phyloP scores from a whole-genome alignment of 345 rosid species.

The Ailanthus altissimus region DNA sequence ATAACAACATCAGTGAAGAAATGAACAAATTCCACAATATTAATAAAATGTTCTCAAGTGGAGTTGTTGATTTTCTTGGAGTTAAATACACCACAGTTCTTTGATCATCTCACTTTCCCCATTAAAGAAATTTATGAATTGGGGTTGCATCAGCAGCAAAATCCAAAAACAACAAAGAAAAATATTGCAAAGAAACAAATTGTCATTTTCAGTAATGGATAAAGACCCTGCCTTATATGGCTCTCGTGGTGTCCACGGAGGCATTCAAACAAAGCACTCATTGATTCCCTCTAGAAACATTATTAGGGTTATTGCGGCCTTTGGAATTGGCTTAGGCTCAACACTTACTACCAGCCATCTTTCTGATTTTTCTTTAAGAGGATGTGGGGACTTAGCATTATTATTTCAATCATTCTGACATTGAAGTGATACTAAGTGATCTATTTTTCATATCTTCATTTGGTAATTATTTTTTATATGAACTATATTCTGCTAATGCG shows the following conservation, averaged over 20 bases:
- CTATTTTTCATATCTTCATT: too few species aligned
- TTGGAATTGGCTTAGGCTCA: conserved; percentile 20
- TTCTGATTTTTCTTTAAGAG: neutral
- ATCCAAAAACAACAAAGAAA: conserved; percentile 6
- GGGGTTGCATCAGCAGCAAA: conserved; percentile 29
- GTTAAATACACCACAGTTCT: neutral
- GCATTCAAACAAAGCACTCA: conserved; percentile 34
- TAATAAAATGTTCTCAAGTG: neutral
- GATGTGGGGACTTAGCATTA: conserved; percentile 34
- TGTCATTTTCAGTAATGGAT: conserved; percentile 36
- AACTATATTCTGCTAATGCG: too few species aligned
- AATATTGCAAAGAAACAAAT: conserved; percentile 16
- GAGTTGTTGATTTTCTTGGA: neutral
- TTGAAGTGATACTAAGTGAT: conserved; percentile 31
- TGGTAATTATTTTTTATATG: too few species aligned
- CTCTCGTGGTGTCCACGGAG: conserved; percentile 24
- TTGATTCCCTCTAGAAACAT: conserved; percentile 16
- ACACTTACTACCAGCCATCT: neutral
- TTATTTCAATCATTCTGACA: conserved; percentile 55
- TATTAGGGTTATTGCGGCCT: conserved; percentile 12
- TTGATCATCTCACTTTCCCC: neutral
- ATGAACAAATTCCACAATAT: neutral
- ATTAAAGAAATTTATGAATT: neutral
- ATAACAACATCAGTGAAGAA: neutral
- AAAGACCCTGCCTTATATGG: neutral